Conservation (phyloP, 176 grass and related monocot genomes). For the Metroxylon sagu region DNA sequence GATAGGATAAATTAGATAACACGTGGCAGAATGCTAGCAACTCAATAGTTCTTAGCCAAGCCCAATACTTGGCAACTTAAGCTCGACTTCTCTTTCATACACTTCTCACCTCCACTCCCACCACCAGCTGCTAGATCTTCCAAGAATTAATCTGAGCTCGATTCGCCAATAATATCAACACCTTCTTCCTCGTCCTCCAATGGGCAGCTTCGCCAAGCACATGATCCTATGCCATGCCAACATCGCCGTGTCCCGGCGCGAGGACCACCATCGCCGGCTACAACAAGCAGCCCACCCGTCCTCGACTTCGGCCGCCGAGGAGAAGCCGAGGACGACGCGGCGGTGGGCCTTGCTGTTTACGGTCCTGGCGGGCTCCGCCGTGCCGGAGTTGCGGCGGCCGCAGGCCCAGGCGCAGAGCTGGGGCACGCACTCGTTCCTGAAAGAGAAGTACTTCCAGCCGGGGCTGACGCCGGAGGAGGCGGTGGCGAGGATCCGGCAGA, state of each 20-base stretch:
- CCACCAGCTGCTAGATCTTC: neutral
- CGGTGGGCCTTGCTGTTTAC: conserved; percentile 23
- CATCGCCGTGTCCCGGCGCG: neutral
- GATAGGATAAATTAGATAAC: too few relatives aligned
- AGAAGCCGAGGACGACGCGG: conserved; percentile 10
- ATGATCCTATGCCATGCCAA: conserved; percentile 53
- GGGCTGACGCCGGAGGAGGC: conserved; percentile 59
- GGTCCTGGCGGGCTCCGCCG: conserved; percentile 27
- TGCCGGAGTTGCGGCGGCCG: neutral
- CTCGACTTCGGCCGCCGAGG: conserved; percentile 18
- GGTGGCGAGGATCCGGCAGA: conserved; percentile 74
- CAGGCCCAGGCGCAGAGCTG: conserved; percentile 37
- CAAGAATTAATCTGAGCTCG: neutral
- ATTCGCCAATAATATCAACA: neutral
- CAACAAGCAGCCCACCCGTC: conserved; percentile 14
- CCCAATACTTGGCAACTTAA: too few relatives aligned
- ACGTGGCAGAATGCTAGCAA: too few relatives aligned
- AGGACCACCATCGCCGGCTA: neutral
- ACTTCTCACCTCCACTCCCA: neutral
- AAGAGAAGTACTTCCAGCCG: conserved; percentile 75
- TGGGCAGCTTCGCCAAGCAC: conserved; percentile 77
- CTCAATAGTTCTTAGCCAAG: too few relatives aligned
- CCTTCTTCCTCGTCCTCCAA: conserved; percentile 14
- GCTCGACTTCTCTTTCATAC: too few relatives aligned
- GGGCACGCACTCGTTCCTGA: conserved; percentile 69